Conservation (phyloP, 148 eudicot genomes). For the Rhododendron ferrugineum region DNA sequence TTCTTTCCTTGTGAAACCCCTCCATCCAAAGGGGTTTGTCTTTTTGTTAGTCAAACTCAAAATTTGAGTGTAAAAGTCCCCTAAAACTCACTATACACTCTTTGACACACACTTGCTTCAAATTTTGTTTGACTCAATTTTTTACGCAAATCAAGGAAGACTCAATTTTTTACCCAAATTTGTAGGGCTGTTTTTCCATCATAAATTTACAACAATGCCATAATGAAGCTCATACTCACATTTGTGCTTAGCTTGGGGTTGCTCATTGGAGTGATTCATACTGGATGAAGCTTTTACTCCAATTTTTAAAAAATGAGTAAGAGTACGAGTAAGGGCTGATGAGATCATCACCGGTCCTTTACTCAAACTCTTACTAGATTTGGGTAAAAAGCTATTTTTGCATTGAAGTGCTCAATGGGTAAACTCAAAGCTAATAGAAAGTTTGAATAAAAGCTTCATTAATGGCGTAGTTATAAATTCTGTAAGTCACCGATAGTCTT, state of each 20-base stretch:
- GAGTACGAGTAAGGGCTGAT: too few relatives aligned
- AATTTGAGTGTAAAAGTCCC: background rate
- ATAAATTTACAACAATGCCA: background rate
- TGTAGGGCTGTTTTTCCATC: background rate
- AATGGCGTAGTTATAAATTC: background rate
- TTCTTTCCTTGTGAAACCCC: too few relatives aligned
- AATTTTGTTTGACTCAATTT: background rate
- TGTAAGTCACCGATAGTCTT: background rate
- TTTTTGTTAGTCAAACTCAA: background rate
- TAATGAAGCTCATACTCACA: background rate
- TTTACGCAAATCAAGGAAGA: background rate
- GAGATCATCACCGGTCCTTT: background rate
- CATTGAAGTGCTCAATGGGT: background rate
- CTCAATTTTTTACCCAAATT: background rate
- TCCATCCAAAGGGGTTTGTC: too few relatives aligned
- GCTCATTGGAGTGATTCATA: background rate
- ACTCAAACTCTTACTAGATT: background rate
- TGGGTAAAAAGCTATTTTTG: background rate
- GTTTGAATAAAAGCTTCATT: background rate
- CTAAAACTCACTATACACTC: background rate
- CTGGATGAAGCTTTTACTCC: background rate
- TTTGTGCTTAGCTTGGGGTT: background rate
- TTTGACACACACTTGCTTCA: background rate
- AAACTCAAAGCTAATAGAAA: background rate
- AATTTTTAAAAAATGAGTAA: too few relatives aligned